phyloP scores from a whole-genome alignment of 768 basidiomycete species.

The Auriscalpium orientale region DNA sequence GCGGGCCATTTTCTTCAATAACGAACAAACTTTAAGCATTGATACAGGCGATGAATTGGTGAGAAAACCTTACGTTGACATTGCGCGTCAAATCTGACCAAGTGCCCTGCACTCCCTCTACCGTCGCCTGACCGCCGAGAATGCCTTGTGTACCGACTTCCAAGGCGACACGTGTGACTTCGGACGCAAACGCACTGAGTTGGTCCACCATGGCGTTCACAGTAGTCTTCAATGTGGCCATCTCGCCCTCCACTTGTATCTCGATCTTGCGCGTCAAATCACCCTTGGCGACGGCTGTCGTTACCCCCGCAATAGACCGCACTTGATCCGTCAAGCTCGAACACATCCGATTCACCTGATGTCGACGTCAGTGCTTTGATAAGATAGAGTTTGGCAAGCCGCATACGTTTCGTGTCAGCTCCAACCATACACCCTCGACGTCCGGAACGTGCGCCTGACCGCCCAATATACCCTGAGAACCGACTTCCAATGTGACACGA shows the following conservation, averaged over 20 bases:
- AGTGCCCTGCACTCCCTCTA: constrained; percentile 83
- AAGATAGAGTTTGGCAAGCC: not conserved
- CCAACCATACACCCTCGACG: constrained; percentile 79
- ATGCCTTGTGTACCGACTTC: constrained; percentile 87
- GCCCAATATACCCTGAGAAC: constrained; percentile 79
- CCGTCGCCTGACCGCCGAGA: constrained; percentile 79
- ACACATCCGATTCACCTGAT: constrained; percentile 69
- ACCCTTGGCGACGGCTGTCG: constrained; percentile 81
- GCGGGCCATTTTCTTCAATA: constrained; percentile 73
- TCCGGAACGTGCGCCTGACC: constrained; percentile 81
- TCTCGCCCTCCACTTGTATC: constrained; percentile 79
- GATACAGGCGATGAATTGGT: not conserved
- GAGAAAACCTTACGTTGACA: constrained; percentile 57
- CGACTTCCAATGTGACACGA: constrained; percentile 74
- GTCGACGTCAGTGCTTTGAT: not conserved
- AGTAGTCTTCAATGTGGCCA: constrained; percentile 71
- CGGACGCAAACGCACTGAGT: constrained; percentile 72
- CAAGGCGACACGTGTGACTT: constrained; percentile 73
- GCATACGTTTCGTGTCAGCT: constrained; percentile 64
- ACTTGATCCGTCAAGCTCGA: constrained; percentile 69
- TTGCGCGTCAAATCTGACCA: constrained; percentile 85
- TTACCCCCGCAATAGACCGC: constrained; percentile 71
- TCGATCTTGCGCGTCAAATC: constrained; percentile 88
- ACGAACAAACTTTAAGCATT: not conserved
- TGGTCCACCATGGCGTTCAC: constrained; percentile 91